Conservation (phyloP, 352 stramenopile species). For the Phytophthora sojae region DNA sequence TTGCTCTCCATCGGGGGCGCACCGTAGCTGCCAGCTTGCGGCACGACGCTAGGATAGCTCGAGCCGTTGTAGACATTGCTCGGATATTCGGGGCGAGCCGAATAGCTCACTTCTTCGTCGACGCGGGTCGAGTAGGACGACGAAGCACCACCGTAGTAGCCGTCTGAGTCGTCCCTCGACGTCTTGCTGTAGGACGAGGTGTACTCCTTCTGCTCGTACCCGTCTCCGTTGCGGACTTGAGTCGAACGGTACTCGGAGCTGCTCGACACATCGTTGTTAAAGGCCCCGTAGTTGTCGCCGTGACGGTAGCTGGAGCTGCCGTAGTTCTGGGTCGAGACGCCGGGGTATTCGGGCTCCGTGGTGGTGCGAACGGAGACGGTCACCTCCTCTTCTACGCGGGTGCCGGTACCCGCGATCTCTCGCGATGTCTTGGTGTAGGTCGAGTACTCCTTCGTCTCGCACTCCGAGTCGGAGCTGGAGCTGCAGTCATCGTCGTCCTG, state of each 20-base stretch:
- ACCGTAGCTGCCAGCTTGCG: not conserved
- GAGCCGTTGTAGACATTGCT: not conserved
- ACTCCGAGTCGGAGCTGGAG: constrained; percentile 3
- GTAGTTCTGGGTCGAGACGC: not conserved
- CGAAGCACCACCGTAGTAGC: not conserved
- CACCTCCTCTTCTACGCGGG: not conserved
- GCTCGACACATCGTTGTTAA: not conserved
- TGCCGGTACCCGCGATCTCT: not conserved
- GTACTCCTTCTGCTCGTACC: not conserved
- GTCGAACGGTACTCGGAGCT: not conserved
- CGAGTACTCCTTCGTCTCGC: not conserved
- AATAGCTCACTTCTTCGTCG: constrained; percentile 1
- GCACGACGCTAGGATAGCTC: not conserved
- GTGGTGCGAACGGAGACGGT: constrained; percentile 2
- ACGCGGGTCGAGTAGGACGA: constrained; percentile 4
- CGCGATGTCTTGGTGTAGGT: not conserved
- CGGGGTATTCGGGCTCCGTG: not conserved
- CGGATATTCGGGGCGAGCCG: not conserved
- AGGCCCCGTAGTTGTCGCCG: not conserved
- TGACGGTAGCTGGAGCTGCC: not conserved
- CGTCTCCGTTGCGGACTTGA: not conserved
- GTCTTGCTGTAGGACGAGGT: not conserved
- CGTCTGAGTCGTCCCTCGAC: constrained; percentile 4
- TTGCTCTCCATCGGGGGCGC: not conserved
- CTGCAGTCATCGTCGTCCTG: constrained; percentile 1